Conservation (phyloP, 306 rosid genomes). For the Coriaria nepalensis region DNA sequence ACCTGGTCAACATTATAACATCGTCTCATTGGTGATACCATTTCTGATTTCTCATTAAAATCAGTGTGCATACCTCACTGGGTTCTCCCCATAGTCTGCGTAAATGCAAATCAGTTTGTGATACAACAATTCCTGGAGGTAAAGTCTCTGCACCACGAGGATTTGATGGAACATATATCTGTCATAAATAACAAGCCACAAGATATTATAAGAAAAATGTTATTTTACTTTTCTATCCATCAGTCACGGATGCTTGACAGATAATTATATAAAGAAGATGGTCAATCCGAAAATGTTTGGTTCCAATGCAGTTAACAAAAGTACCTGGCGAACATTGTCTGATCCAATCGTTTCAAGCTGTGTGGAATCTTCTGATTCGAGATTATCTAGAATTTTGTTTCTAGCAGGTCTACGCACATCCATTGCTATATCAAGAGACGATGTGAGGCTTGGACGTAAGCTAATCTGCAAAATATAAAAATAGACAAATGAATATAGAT, state of each 20-base stretch:
- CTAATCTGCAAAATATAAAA: constrained; percentile 49
- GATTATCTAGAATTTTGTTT: constrained; percentile 21
- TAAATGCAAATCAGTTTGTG: constrained; percentile 71
- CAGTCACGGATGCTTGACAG: background rate
- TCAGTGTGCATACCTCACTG: constrained; percentile 49
- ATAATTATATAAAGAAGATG: background rate
- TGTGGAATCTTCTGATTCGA: constrained; percentile 21
- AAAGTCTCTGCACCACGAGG: constrained; percentile 88
- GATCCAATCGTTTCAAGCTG: constrained; percentile 47
- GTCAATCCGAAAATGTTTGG: background rate
- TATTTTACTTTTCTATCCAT: background rate
- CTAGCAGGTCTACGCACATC: constrained; percentile 38
- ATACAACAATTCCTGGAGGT: constrained; percentile 77
- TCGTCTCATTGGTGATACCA: too few species aligned
- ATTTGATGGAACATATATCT: constrained; percentile 75
- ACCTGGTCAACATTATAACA: background rate
- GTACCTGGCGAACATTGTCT: constrained; percentile 49
- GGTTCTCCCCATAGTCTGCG: constrained; percentile 97
- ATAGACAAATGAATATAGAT: constrained; percentile 19
- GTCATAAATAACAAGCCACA: constrained; percentile 10
- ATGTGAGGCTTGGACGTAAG: constrained; percentile 51
- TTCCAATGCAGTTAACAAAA: constrained; percentile 2
- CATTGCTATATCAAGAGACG: constrained; percentile 57
- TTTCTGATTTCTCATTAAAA: too few species aligned
- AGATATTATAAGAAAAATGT: background rate